A percentile compares a stretch with the other conserved stretches of the same genome.
Conservation (phyloP, 768 basidiomycete genomes). For the Collybia sp. region DNA sequence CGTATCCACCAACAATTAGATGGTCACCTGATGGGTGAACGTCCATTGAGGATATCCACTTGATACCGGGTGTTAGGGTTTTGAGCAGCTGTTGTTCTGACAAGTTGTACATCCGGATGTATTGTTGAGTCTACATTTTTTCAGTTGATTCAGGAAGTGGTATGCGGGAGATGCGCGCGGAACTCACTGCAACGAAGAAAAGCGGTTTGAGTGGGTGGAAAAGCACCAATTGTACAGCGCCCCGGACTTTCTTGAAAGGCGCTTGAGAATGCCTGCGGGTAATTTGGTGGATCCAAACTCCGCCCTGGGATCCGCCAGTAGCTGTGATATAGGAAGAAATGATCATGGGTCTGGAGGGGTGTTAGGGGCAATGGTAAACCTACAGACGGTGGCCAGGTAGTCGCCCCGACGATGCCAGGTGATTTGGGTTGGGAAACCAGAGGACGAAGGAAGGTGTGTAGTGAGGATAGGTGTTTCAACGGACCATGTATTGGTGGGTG, state of each 20-base stretch:
- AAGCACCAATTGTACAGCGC: constrained; percentile 81
- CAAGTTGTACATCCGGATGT: constrained; percentile 92
- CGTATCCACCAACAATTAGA: constrained; percentile 95
- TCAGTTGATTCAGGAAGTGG: too few species aligned
- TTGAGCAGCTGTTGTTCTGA: constrained; percentile 90
- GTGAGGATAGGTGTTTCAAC: constrained; percentile 56
- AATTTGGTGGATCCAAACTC: constrained; percentile 95
- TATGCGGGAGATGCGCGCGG: neutral
- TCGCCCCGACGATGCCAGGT: constrained; percentile 94
- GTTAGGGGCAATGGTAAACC: constrained; percentile 27
- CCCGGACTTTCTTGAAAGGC: constrained; percentile 95
- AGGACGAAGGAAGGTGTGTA: constrained; percentile 55
- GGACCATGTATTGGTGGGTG: constrained; percentile 38
- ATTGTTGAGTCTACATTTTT: constrained; percentile 79
- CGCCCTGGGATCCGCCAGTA: constrained; percentile 65
- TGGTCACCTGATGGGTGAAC: constrained; percentile 95
- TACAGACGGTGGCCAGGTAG: constrained; percentile 93
- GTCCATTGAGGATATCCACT: constrained; percentile 98
- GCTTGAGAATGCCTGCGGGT: constrained; percentile 94
- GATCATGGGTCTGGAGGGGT: constrained; percentile 7
- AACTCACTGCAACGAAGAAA: constrained; percentile 93
- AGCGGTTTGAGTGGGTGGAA: constrained; percentile 95
- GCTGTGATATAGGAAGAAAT: constrained; percentile 31
- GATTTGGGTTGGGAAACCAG: constrained; percentile 74
- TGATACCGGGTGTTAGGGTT: constrained; percentile 91